Conservation (phyloP, 306 rosid genomes). For the Corylus americana region DNA sequence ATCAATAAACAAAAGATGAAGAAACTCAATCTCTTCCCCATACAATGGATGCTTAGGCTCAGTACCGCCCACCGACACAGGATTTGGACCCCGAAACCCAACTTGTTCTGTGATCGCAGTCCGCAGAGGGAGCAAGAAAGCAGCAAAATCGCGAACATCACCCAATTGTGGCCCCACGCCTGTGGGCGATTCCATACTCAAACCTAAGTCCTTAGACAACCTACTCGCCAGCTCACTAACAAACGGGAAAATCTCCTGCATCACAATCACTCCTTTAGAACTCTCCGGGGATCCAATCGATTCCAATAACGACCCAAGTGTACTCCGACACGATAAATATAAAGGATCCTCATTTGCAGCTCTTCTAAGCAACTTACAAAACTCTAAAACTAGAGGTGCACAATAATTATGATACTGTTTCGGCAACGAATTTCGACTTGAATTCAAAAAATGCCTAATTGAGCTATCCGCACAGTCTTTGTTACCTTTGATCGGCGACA, state of each 20-base stretch:
- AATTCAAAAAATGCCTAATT: conserved; percentile 51
- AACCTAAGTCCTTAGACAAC: conserved; percentile 49
- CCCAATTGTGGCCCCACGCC: conserved; percentile 39
- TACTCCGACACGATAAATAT: conserved; percentile 51
- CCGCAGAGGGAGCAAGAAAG: conserved; percentile 47
- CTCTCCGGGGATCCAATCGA: conserved; percentile 6
- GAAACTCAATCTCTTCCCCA: conserved; percentile 46
- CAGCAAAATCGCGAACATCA: conserved; percentile 54
- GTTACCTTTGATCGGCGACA: conserved; percentile 36
- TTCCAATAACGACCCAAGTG: conserved; percentile 47
- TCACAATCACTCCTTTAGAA: conserved; percentile 25
- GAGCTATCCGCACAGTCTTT: conserved; percentile 35
- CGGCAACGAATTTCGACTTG: conserved; percentile 22
- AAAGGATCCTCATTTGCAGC: conserved; percentile 47
- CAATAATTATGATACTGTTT: conserved; percentile 38
- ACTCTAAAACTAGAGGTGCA: conserved; percentile 50
- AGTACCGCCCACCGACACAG: conserved; percentile 12
- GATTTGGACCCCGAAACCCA: conserved; percentile 19
- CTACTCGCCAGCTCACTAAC: conserved; percentile 46
- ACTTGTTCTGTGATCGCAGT: conserved; percentile 17
- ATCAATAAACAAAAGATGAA: conserved; percentile 32
- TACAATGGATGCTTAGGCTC: conserved; percentile 25
- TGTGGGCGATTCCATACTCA: conserved; percentile 43
- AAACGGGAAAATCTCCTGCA: conserved; percentile 51
- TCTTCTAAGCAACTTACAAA: conserved; percentile 61